phyloP scores from a whole-genome alignment of 139 green algal species.

The Chlorella sp. region DNA sequence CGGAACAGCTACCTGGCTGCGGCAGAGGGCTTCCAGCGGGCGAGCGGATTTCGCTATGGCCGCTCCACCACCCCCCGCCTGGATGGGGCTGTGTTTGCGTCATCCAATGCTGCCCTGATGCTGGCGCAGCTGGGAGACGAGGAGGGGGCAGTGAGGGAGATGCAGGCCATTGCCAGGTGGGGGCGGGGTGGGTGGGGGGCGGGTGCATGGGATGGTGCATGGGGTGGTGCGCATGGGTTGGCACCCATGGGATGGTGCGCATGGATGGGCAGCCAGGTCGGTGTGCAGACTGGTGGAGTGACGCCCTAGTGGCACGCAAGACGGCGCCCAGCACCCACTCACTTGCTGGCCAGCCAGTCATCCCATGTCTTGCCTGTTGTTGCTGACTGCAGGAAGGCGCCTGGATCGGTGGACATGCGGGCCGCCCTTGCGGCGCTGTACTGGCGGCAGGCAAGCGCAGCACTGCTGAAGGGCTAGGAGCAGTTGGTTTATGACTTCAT shows the following conservation, averaged over 20 bases:
- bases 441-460: constrained; percentile 48
- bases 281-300: no score
- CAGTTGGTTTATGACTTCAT: no score
- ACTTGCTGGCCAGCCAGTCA: no score
- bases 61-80: constrained; percentile 66
- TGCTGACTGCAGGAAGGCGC: constrained; percentile 62
- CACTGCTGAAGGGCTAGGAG: no score
- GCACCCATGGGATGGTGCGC: no score
- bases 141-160: constrained; percentile 58
- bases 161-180: constrained; percentile 33
- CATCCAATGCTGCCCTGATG: constrained; percentile 68
- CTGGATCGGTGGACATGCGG: constrained; percentile 82
- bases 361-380: no score
- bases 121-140: constrained; percentile 77
- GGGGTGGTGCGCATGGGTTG: no score
- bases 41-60: constrained; percentile 53
- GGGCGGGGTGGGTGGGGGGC: not conserved
- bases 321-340: no score
- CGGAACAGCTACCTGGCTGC: constrained; percentile 63
- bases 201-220: no score
- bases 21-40: constrained; percentile 70
- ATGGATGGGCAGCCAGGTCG: no score
- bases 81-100: constrained; percentile 68
- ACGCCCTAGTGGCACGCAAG: no score
- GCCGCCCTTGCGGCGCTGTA: constrained; percentile 84